Evolutionary conservation across 768 basidiomycete species (phyloP), one percentile per base, ranked within the genome.

Genomic region (Ephemerocybe angulata): DNA sequence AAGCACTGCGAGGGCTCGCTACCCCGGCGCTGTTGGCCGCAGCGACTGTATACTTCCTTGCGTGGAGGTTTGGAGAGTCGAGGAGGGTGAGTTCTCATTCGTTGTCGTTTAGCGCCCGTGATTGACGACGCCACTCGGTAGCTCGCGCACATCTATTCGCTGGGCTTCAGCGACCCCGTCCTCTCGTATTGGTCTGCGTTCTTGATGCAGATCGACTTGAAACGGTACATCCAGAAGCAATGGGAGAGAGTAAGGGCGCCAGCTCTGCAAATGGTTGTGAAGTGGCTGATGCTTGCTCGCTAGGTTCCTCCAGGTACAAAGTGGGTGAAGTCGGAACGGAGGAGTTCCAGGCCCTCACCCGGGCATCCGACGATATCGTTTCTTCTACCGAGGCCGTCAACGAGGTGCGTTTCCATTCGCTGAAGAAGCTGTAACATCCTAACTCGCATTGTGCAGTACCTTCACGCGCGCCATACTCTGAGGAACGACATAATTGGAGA

Each of bases 281-380:
- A 28, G 33, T 10, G 6, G 22, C 13, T 15, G 22, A 15, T 1
- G 24, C 13, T 28, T 12, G n/a, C 19, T 33, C 31, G 12, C 3
- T 30, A 50, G 48, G 35, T 50, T 31, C 19, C 27, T 5, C 30
- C 30, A 33, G 48, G 48, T 52, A 37, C 28, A 22, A 50, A 50
- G 24, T 50, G 31, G 30, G 48, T 58, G 48, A 58, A 50, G 25
- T 35, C 21, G 38, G 65, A 1, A 61, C 61, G n/a, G 46, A 61
- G 21, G 41, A 64, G 17, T 54, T 71, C 1, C 68, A 69, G 21
- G 72, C 72, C 17, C 44, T 74, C 10, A 61, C 66, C 12, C 68
- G 64, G 50, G 69, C 72, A 10, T 60, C 66, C 8, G 65, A 71
- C 29, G 63, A 71, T 30, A 62, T 63, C 7, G 57, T 74, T 10